Conservation (phyloP, 23 red algal species). For the Gracilaria domingensis region DNA sequence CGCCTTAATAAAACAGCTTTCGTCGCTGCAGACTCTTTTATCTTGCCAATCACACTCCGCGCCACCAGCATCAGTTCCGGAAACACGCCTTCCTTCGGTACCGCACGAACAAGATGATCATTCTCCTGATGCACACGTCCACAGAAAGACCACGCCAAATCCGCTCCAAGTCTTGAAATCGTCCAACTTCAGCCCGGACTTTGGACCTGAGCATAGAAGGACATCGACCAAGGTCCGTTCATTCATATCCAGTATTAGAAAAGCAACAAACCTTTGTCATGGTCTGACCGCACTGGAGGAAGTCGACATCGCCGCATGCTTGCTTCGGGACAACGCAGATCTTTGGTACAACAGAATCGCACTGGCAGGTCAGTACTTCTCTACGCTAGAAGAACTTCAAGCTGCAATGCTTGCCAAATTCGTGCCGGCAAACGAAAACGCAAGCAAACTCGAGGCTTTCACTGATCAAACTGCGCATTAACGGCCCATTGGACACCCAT, state of each 20-base stretch:
- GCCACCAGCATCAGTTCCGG: too few species aligned
- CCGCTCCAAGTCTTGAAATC: constrained; percentile 1
- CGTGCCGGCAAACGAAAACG: constrained; percentile 1
- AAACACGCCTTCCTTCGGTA: too few species aligned
- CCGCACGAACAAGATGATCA: too few species aligned
- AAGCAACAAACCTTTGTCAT: not conserved
- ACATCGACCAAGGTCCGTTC: constrained; percentile 6
- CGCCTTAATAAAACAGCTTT: too few species aligned
- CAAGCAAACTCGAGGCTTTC: not conserved
- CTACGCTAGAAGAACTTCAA: not conserved
- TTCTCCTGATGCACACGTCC: too few species aligned
- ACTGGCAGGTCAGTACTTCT: not conserved
- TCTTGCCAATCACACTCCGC: too few species aligned
- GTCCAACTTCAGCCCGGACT: not conserved
- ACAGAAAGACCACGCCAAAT: not conserved
- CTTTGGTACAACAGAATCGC: not conserved
- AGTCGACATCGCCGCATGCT: not conserved
- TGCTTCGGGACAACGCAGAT: not conserved
- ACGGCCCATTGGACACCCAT: not conserved
- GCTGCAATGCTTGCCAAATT: not conserved
- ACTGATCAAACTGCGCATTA: constrained; percentile 9
- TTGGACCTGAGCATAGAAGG: not conserved
- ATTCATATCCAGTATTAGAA: not conserved
- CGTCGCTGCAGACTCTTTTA: too few species aligned
- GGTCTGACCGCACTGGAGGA: not conserved